These are phyloP conservation scores for Termitomyces sp. DNA, from an alignment of 768 basidiomycete genomes.

Conservation along the genomic window DNA sequence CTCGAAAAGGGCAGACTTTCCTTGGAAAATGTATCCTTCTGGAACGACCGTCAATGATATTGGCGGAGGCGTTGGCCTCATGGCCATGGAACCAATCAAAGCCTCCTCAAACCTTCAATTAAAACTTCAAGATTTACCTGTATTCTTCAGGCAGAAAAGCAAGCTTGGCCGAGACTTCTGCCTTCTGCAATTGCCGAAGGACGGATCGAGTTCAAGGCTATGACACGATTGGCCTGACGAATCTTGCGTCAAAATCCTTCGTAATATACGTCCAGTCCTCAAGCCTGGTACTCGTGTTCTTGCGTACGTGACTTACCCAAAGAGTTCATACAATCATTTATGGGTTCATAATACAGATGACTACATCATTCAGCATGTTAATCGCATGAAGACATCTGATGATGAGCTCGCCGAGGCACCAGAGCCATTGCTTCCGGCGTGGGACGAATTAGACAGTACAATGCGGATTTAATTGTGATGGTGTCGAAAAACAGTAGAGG, in stretches of 20 bases:
- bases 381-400: background rate
- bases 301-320: too few species aligned
- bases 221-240: background rate
- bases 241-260: background rate
- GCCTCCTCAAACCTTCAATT: background rate
- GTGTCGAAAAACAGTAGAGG: too few species aligned
- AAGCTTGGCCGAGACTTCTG: too few species aligned
- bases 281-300: background rate
- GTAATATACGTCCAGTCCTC: background rate
- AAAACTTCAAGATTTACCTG: background rate
- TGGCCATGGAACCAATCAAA: too few species aligned
- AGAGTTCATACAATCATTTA: too few species aligned
- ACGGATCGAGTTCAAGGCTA: background rate
- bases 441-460: constrained; percentile 34
- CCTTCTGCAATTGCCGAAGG: background rate
- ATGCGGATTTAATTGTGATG: too few species aligned
- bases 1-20: too few species aligned
- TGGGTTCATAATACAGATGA: background rate
- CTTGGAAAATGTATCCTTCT: too few species aligned
- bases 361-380: background rate
- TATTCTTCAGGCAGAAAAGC: background rate
- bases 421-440: constrained; percentile 37
- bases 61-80: too few species aligned
- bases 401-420: constrained; percentile 13
- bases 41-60: too few species aligned